Evolutionary conservation across 768 basidiomycete genomes (phyloP).

Genomic region (Favolaschia claudopus): DNA sequence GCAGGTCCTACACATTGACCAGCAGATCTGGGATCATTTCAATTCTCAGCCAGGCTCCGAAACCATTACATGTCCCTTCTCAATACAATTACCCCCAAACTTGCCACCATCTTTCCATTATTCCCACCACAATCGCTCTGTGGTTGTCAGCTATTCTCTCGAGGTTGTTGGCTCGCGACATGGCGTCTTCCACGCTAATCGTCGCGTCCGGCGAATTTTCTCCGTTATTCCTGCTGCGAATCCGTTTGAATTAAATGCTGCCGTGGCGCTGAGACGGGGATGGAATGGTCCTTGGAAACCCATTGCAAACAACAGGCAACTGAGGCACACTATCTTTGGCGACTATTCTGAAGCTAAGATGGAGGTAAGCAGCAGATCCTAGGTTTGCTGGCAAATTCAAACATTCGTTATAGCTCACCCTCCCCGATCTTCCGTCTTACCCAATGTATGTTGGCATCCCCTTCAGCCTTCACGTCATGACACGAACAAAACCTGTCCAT

Average conservation of each 20-base stretch:
- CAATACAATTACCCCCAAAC: constrained; percentile 10
- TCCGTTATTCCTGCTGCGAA: constrained; percentile 17
- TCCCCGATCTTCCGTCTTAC: constrained; percentile 21
- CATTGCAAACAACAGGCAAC: constrained; percentile 2
- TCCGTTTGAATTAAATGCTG: constrained; percentile 1
- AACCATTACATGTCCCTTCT: constrained; percentile 19
- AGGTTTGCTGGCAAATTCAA: not conserved
- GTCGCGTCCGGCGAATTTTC: constrained; percentile 16
- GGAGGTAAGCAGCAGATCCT: constrained; percentile 13
- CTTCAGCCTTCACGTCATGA: constrained; percentile 19
- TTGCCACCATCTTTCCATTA: constrained; percentile 22
- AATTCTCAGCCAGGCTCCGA: constrained; percentile 1
- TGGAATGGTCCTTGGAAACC: constrained; percentile 18
- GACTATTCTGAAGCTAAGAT: constrained; percentile 21
- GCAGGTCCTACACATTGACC: constrained; percentile 16
- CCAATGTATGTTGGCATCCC: constrained; percentile 20
- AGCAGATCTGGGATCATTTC: constrained; percentile 23
- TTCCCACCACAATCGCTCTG: not conserved
- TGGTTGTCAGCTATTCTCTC: constrained; percentile 19
- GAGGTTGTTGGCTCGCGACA: constrained; percentile 17
- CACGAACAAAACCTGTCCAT: constrained; percentile 22
- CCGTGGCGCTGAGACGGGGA: not conserved
- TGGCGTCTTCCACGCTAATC: constrained; percentile 15
- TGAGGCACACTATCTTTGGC: constrained; percentile 20
- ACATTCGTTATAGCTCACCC: not conserved